These are phyloP conservation scores for Coemansia sp. DNA, from an alignment of 192 early-diverging fungal genomes.

Conservation along the genomic window DNA sequence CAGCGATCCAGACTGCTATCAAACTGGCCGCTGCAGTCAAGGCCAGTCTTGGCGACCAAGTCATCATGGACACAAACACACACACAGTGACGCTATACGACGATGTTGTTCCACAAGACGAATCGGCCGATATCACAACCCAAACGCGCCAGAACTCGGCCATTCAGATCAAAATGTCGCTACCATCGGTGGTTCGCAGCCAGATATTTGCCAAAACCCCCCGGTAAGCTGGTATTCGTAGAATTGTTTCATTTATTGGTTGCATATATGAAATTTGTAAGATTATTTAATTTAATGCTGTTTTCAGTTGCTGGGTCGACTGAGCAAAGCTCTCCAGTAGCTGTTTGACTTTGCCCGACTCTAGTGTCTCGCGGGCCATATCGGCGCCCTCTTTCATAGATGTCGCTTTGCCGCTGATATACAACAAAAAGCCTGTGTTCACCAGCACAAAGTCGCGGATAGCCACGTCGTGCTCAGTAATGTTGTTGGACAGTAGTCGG, in stretches of 20 bases:
- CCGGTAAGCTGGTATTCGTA: too few species aligned
- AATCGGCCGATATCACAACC: conserved; percentile 58
- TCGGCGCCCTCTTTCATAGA: conserved; percentile 74
- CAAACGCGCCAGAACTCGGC: conserved; percentile 67
- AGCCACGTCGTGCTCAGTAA: conserved; percentile 59
- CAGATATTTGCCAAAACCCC: conserved; percentile 7
- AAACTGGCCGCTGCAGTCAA: conserved; percentile 65
- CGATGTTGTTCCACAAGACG: conserved; percentile 71
- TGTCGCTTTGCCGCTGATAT: conserved; percentile 71
- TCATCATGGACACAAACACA: conserved; percentile 63
- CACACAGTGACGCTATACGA: conserved; percentile 72
- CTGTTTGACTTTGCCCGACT: conserved; percentile 65
- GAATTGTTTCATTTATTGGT: too few species aligned
- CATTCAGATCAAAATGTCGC: conserved; percentile 65
- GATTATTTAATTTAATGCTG: background rate
- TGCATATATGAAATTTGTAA: too few species aligned
- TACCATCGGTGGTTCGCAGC: conserved; percentile 5
- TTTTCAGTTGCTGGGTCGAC: conserved; percentile 24
- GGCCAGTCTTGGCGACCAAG: conserved; percentile 58
- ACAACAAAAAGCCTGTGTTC: conserved; percentile 84
- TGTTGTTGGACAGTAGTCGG: conserved; percentile 64
- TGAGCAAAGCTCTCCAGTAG: conserved; percentile 65
- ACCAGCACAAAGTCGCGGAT: conserved; percentile 90
- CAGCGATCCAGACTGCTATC: conserved; percentile 68
- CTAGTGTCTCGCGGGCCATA: conserved; percentile 75